Evolutionary conservation across 2,329 filamentous ascomycete species (phyloP).

Genomic region (Bisporella sp.): DNA sequence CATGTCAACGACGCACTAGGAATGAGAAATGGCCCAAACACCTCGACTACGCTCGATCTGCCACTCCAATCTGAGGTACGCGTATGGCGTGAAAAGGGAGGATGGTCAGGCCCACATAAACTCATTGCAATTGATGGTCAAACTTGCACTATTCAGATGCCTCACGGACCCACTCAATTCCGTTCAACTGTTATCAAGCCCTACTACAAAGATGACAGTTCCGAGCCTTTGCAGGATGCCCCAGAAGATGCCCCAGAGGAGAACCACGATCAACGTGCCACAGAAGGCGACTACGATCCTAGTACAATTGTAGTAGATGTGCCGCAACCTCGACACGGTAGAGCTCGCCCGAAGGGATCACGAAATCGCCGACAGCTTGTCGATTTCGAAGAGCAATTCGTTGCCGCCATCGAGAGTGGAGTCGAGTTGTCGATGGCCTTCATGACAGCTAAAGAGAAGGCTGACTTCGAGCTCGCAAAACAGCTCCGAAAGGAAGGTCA

Average conservation of each 20-base stretch:
- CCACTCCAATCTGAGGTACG: slow-evolving; percentile 1
- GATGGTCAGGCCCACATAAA: slow-evolving; percentile 5
- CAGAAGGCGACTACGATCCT: no score
- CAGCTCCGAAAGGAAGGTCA: not conserved
- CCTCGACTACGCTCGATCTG: slow-evolving; percentile 1
- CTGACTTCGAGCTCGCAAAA: not conserved
- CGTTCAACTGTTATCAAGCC: slow-evolving; percentile 6
- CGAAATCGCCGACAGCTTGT: no score
- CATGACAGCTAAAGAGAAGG: not conserved
- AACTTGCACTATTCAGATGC: slow-evolving; percentile 5
- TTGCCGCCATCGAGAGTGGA: no score
- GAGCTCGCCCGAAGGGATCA: no score
- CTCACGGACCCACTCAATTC: slow-evolving; percentile 2
- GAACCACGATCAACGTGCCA: no score
- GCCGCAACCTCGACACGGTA: no score
- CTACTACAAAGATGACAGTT: slow-evolving; percentile 1
- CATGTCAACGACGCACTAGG: slow-evolving; percentile 4
- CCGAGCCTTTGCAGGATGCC: no score
- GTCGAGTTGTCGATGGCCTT: no score
- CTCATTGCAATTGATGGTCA: slow-evolving; percentile 5
- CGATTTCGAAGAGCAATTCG: no score
- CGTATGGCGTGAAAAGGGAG: slow-evolving; percentile 7
- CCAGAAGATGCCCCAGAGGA: no score
- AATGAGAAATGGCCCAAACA: slow-evolving; percentile 4
- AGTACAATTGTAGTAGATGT: no score